These are phyloP conservation scores for Penicillium palitans DNA, from an alignment of 2,329 filamentous ascomycete genomes.

Conservation along the genomic window DNA sequence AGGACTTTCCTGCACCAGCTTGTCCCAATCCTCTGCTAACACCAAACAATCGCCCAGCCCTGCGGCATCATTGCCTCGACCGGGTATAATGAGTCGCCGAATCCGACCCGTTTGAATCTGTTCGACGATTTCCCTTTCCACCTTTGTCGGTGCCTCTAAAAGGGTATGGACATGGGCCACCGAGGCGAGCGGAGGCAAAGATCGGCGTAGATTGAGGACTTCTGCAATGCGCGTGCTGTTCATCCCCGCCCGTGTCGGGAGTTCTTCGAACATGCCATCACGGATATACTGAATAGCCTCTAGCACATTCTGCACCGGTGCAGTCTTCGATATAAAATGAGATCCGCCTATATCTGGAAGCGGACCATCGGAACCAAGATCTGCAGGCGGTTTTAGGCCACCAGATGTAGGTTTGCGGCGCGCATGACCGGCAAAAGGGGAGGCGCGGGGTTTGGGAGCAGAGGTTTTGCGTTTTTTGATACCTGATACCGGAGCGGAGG, in stretches of 20 bases:
- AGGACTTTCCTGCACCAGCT: constrained; percentile 38
- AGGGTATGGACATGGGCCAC: constrained; percentile 62
- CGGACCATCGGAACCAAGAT: constrained; percentile 33
- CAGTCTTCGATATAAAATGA: constrained; percentile 49
- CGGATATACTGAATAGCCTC: constrained; percentile 57
- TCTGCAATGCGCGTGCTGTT: constrained; percentile 61
- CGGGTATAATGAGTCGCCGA: constrained; percentile 57
- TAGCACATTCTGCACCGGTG: constrained; percentile 50
- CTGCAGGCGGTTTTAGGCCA: constrained; percentile 28
- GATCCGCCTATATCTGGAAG: constrained; percentile 56
- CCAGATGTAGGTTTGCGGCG: constrained; percentile 42
- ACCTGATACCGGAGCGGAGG: constrained; percentile 49
- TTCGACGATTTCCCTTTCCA: constrained; percentile 60
- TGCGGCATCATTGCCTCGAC: constrained; percentile 56
- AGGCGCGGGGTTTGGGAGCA: constrained; percentile 32
- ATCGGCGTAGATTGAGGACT: constrained; percentile 57
- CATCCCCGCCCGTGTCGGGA: constrained; percentile 61
- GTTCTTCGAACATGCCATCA: constrained; percentile 55
- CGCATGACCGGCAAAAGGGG: constrained; percentile 44
- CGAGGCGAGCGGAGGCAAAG: constrained; percentile 59
- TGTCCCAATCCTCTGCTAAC: constrained; percentile 54
- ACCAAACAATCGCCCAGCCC: constrained; percentile 61
- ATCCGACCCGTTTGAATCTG: constrained; percentile 53
- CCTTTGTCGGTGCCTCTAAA: constrained; percentile 56
- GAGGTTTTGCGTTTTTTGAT: constrained; percentile 43